Percentiles rank a stretch among this genome's conserved stretches.
phyloP scores from a whole-genome alignment of 257 asterid species.

The Forsythia viridissima region DNA sequence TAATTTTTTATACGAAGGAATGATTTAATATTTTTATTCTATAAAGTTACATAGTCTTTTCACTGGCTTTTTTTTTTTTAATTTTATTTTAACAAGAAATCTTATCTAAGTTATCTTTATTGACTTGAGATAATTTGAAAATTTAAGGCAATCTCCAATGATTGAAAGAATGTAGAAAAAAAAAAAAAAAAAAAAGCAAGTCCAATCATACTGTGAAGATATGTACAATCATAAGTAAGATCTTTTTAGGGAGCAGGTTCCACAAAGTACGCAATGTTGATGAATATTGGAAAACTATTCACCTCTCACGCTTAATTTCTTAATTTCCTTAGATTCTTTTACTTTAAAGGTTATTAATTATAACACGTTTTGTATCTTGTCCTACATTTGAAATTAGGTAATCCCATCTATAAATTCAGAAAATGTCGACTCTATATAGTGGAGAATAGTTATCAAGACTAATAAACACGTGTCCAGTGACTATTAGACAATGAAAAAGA shows the following conservation, averaged over 20 bases:
- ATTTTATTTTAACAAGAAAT: neutral
- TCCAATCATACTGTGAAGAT: constrained; percentile 4
- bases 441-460: too few species aligned
- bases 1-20: too few species aligned
- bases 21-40: too few species aligned
- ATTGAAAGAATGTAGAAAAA: constrained; percentile 18
- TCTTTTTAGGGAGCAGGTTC: neutral
- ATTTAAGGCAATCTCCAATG: constrained; percentile 4
- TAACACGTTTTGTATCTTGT: too few species aligned
- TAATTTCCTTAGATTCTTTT: neutral
- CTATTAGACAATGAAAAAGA: too few species aligned
- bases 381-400: too few species aligned
- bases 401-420: too few species aligned
- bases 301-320: neutral
- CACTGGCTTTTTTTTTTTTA: too few species aligned
- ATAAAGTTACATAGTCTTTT: too few species aligned
- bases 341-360: too few species aligned
- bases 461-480: too few species aligned
- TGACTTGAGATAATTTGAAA: neutral
- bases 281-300: neutral
- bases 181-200: neutral
- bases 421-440: too few species aligned
- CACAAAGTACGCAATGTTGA: neutral
- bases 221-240: constrained; percentile 17
- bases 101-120: neutral